phyloP scores from a whole-genome alignment of 2,329 filamentous ascomycete species.

The Penicillium sp. region DNA sequence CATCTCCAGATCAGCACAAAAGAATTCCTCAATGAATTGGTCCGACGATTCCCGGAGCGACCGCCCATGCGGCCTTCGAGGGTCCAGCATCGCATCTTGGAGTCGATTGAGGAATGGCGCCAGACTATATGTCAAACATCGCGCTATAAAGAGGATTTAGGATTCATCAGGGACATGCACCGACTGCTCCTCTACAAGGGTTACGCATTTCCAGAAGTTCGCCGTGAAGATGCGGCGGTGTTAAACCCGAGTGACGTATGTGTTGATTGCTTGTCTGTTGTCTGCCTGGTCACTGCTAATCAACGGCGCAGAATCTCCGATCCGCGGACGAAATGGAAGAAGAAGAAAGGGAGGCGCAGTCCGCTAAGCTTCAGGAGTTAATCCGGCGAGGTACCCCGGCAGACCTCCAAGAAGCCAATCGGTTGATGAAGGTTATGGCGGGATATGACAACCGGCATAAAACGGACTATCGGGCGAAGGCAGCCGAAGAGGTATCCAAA shows the following conservation, averaged over 20 bases:
- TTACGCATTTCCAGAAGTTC: constrained; percentile 91
- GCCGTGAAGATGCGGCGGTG: constrained; percentile 91
- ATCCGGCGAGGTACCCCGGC: constrained; percentile 90
- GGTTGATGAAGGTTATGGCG: constrained; percentile 99
- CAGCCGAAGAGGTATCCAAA: constrained; percentile 90
- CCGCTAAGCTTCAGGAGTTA: constrained; percentile 95
- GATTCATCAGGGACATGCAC: constrained; percentile 98
- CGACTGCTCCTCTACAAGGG: constrained; percentile 94
- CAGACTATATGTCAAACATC: constrained; percentile 98
- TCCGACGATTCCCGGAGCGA: constrained; percentile 91
- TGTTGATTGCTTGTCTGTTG: constrained; percentile 27
- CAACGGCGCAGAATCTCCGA: constrained; percentile 74
- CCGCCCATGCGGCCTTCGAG: constrained; percentile 83
- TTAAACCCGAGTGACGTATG: constrained; percentile 94
- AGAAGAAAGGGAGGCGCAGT: constrained; percentile 91
- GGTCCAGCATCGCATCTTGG: constrained; percentile 90
- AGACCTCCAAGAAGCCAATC: constrained; percentile 94
- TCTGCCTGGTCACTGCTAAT: constrained; percentile 32
- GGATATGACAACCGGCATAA: constrained; percentile 94
- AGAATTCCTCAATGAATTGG: constrained; percentile 97
- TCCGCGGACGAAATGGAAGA: constrained; percentile 99
- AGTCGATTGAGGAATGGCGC: constrained; percentile 97
- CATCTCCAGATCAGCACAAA: constrained; percentile 98
- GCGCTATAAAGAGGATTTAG: constrained; percentile 94
- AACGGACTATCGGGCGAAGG: constrained; percentile 97